Evolutionary conservation across 148 eudicot genomes (phyloP).

Genomic region (Cornus florida): DNA sequence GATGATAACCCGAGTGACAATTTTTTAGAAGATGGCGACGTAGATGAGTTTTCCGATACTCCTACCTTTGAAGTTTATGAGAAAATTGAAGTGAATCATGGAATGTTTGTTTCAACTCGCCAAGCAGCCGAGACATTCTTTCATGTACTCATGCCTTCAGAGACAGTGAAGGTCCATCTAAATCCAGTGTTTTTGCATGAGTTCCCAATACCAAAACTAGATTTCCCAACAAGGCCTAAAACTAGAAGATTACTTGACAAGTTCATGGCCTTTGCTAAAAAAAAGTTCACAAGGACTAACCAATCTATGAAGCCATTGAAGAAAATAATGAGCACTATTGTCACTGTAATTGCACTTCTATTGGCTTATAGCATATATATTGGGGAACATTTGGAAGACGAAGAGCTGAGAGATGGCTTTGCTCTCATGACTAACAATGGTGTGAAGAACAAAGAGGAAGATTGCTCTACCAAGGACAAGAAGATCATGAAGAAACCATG

Average conservation of each 20-base stretch:
- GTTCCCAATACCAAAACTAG: slow-evolving; percentile 17
- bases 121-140: slow-evolving; percentile 65
- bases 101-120: slow-evolving; percentile 56
- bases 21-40: slow-evolving; percentile 44
- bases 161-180: slow-evolving; percentile 59
- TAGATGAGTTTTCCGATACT: slow-evolving; percentile 51
- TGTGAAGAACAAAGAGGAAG: slow-evolving; percentile 3
- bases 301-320: slow-evolving; percentile 14
- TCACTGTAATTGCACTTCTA: slow-evolving; percentile 20
- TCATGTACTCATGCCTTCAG: slow-evolving; percentile 68
- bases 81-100: slow-evolving; percentile 61
- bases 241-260: slow-evolving; percentile 24
- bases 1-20: slow-evolving; percentile 39
- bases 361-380: slow-evolving; percentile 16
- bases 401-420: background rate
- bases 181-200: slow-evolving; percentile 19
- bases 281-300: background rate
- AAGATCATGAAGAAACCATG: slow-evolving; percentile 10
- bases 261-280: background rate
- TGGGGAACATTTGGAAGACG: slow-evolving; percentile 13
- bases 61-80: slow-evolving; percentile 57
- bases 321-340: slow-evolving; percentile 6
- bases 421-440: background rate
- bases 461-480: background rate
- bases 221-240: background rate